Evolutionary conservation across 2,329 filamentous ascomycete species (phyloP).

Genomic region (Microdochium trichocladiopsis): DNA sequence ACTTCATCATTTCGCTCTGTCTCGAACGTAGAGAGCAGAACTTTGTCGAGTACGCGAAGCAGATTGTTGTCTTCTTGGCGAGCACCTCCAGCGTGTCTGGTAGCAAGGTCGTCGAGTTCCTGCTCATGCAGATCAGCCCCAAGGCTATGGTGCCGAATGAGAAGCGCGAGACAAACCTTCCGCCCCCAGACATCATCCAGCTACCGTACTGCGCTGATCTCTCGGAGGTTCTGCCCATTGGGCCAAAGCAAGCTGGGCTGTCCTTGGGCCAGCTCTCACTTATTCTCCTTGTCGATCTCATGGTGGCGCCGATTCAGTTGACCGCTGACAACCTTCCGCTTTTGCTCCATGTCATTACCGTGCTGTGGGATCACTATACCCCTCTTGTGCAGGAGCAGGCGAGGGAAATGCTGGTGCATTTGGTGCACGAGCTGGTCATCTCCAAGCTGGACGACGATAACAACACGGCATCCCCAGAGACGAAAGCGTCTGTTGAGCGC

Average conservation of each 20-base stretch:
- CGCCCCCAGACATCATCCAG: slow-evolving; percentile 64
- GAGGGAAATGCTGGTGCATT: slow-evolving; percentile 93
- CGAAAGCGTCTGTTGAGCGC: slow-evolving; percentile 73
- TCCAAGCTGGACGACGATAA: slow-evolving; percentile 58
- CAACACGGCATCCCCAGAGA: slow-evolving; percentile 43
- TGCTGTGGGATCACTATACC: slow-evolving; percentile 97
- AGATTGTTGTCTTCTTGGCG: slow-evolving; percentile 93
- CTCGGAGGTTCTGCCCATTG: slow-evolving; percentile 68
- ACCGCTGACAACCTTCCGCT: slow-evolving; percentile 74
- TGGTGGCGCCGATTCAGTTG: slow-evolving; percentile 85
- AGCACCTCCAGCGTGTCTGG: slow-evolving; percentile 68
- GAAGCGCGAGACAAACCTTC: slow-evolving; percentile 61
- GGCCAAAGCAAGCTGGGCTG: slow-evolving; percentile 86
- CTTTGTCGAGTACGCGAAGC: slow-evolving; percentile 96
- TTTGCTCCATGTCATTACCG: slow-evolving; percentile 82
- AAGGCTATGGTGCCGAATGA: slow-evolving; percentile 96
- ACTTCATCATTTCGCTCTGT: slow-evolving; percentile 93
- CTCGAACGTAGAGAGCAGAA: slow-evolving; percentile 93
- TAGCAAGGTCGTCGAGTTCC: slow-evolving; percentile 87
- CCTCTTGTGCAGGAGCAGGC: slow-evolving; percentile 93
- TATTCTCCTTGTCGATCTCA: slow-evolving; percentile 89
- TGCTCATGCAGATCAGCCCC: slow-evolving; percentile 83
- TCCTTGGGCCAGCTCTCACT: slow-evolving; percentile 89
- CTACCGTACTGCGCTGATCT: slow-evolving; percentile 90
- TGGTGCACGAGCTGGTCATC: slow-evolving; percentile 93